These are phyloP conservation scores for Morella rubra DNA, from an alignment of 306 rosid species.

Conservation along the genomic window DNA sequence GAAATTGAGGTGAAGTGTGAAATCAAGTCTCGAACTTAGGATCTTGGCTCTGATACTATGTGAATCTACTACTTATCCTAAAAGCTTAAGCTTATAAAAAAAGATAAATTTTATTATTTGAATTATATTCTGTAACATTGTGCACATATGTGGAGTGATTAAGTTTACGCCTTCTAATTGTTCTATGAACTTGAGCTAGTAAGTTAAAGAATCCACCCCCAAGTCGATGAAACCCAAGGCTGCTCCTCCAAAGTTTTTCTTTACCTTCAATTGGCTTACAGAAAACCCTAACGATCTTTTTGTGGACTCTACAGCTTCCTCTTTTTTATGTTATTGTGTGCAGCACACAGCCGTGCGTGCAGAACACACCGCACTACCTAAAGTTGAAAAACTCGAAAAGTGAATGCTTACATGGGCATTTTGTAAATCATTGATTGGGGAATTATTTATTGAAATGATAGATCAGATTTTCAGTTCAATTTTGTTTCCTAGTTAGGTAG, in stretches of 20 bases:
- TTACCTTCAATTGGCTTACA: constrained; percentile 33
- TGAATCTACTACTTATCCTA: too few relatives aligned
- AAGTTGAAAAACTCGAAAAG: not conserved
- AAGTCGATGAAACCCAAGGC: constrained; percentile 6
- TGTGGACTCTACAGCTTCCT: constrained; percentile 3
- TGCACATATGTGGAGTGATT: not conserved
- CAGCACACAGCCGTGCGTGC: constrained; percentile 8
- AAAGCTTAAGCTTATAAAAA: too few relatives aligned
- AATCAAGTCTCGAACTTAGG: too few relatives aligned
- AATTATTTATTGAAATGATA: too few relatives aligned
- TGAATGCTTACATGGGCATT: not conserved
- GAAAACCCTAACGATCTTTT: constrained; percentile 27
- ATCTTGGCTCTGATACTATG: too few relatives aligned
- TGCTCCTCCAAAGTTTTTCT: constrained; percentile 41
- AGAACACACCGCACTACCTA: not conserved
- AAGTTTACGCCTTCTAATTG: not conserved
- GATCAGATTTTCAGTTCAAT: too few relatives aligned
- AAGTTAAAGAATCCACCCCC: not conserved
- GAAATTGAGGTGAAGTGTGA: too few relatives aligned
- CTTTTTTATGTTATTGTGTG: constrained; percentile 25
- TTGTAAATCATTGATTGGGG: not conserved
- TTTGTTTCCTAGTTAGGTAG: too few relatives aligned
- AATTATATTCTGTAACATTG: too few relatives aligned
- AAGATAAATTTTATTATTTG: too few relatives aligned
- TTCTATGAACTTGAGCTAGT: not conserved